phyloP scores from a whole-genome alignment of 2,329 filamentous ascomycete species.

The Dactylellina haptotyla region DNA sequence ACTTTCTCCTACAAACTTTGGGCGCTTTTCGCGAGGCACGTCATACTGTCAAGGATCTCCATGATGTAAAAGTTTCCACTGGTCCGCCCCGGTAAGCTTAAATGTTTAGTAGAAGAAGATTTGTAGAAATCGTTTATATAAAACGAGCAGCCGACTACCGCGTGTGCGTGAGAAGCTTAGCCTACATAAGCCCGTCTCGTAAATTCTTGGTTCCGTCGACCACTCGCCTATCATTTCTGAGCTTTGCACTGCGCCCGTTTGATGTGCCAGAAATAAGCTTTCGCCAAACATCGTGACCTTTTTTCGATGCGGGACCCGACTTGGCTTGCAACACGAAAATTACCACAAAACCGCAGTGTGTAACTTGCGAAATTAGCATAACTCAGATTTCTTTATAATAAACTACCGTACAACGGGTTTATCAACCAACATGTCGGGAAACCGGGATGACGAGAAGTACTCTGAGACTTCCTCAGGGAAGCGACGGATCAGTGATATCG shows the following conservation, averaged over 20 bases:
- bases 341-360: too few relatives aligned
- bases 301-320: constrained; percentile 3
- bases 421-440: constrained; percentile 12
- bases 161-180: constrained; percentile 4
- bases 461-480: constrained; percentile 31
- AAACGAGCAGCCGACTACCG: background rate
- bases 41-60: constrained; percentile 23
- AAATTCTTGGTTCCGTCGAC: constrained; percentile 1
- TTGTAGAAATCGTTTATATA: background rate
- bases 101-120: background rate
- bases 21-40: background rate
- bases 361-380: too few relatives aligned
- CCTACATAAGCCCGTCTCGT: background rate
- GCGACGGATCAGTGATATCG: constrained; percentile 24
- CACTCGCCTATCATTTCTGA: background rate
- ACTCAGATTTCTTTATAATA: background rate
- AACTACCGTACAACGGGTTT: background rate
- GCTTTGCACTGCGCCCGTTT: background rate
- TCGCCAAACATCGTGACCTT: background rate
- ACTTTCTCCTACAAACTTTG: too few relatives aligned
- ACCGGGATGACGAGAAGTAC: constrained; percentile 28
- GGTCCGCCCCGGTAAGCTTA: background rate
- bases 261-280: constrained; percentile 17
- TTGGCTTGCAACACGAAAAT: constrained; percentile 5
- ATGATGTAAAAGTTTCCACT: constrained; percentile 17